Evolutionary conservation across 306 rosid genomes (phyloP).

Genomic region (Trichosanthes truncata): DNA sequence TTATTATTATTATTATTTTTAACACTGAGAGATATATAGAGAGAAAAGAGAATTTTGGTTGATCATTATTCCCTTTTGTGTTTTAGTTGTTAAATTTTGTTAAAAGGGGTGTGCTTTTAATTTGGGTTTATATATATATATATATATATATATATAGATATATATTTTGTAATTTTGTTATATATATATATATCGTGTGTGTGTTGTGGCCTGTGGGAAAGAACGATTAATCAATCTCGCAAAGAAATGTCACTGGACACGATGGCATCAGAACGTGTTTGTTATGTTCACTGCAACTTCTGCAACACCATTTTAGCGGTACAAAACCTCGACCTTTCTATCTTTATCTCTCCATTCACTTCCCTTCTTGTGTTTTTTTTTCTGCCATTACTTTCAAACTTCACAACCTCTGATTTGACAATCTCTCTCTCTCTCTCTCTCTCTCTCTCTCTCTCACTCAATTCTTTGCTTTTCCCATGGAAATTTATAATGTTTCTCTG

Average conservation of each 20-base stretch:
- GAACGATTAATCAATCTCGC: background rate
- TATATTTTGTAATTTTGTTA: conserved; percentile 5
- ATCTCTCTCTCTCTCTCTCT: conserved; percentile 5
- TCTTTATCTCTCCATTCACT: conserved; percentile 4
- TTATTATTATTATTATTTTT: background rate
- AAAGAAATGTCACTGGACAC: conserved; percentile 69
- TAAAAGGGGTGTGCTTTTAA: conserved; percentile 5
- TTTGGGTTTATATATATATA: background rate
- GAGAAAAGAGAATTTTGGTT: background rate
- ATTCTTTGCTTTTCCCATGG: background rate
- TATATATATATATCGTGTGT: background rate
- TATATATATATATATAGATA: background rate
- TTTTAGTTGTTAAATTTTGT: background rate
- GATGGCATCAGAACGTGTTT: conserved; percentile 94
- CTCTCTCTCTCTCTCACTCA: background rate
- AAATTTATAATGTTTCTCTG: background rate
- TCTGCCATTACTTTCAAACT: conserved; percentile 5
- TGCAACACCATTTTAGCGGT: conserved; percentile 99
- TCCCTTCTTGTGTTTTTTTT: background rate
- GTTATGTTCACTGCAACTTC: conserved; percentile 99
- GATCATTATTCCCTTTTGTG: background rate
- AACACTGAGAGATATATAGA: background rate
- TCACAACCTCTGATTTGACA: conserved; percentile 21
- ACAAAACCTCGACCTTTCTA: conserved; percentile 28
- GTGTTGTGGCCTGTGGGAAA: background rate